Conservation (phyloP, 169 alveolate species). For the Eimeria maxima region DNA sequence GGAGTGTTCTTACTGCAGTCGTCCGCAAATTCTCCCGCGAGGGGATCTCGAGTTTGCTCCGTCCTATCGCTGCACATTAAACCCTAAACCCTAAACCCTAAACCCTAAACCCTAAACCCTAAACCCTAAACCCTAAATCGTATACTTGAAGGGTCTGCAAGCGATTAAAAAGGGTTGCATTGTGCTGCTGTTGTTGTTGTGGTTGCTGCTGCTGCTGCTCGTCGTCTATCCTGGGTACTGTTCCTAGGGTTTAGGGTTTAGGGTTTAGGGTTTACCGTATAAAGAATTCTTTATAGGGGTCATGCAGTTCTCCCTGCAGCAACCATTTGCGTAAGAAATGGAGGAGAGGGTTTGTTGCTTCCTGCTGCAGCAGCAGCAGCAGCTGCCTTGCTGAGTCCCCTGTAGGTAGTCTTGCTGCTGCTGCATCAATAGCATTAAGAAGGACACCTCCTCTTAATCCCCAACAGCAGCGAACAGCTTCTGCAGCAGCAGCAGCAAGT, state of each 20-base stretch:
- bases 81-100: no score
- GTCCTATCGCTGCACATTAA: background rate
- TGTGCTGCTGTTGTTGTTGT: no score
- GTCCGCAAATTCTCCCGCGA: background rate
- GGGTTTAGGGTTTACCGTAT: constrained; percentile 2
- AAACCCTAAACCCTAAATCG: background rate
- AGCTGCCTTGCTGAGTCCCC: background rate
- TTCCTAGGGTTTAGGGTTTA: no score
- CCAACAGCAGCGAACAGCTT: constrained; percentile 12
- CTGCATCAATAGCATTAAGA: background rate
- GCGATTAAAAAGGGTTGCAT: no score
- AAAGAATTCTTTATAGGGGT: background rate
- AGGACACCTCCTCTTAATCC: background rate
- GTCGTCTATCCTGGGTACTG: no score
- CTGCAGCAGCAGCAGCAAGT: background rate
- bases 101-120: no score
- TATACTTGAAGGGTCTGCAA: no score
- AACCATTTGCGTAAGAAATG: background rate
- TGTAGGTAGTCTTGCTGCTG: background rate
- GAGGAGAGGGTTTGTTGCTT: background rate
- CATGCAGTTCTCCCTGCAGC: constrained; percentile 2
- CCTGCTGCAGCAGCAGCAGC: constrained; percentile 14
- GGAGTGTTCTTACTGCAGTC: background rate
- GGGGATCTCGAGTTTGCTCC: constrained; percentile 30
- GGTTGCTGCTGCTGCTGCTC: no score